phyloP scores from a whole-genome alignment of 257 asterid species.

The Nicotiana knightiana region DNA sequence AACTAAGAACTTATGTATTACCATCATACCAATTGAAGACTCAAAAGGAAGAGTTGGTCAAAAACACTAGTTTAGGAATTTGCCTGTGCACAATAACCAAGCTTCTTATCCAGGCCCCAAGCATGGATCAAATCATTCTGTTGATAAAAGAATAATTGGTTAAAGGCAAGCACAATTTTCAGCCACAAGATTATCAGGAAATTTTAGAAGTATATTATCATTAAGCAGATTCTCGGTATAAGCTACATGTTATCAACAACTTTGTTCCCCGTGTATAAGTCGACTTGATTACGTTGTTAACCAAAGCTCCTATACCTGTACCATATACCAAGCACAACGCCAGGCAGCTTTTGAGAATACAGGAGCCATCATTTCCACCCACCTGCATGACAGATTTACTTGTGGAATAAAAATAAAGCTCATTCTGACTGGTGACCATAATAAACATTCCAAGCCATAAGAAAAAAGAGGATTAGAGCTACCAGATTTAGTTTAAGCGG shows the following conservation, averaged over 20 bases:
- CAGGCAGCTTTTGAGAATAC: constrained; percentile 85
- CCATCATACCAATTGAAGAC: not conserved
- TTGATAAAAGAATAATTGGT: not conserved
- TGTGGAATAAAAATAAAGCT: not conserved
- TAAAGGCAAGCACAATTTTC: not conserved
- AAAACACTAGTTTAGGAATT: constrained; percentile 10
- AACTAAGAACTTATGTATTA: constrained; percentile 8
- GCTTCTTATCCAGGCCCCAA: constrained; percentile 86
- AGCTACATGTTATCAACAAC: too few species aligned
- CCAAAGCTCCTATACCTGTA: constrained; percentile 45
- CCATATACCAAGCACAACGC: constrained; percentile 90
- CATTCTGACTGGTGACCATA: not conserved
- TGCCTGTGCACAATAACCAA: constrained; percentile 98
- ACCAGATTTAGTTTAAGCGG: not conserved
- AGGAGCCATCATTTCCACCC: constrained; percentile 99
- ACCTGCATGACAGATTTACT: constrained; percentile 32
- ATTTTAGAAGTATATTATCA: not conserved
- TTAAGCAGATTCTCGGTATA: not conserved
- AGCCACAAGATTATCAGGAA: not conserved
- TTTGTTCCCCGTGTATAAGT: too few species aligned
- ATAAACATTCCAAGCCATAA: not conserved
- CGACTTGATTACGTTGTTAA: not conserved
- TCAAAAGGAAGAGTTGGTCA: not conserved
- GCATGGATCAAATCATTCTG: constrained; percentile 93
- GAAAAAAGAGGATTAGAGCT: not conserved